phyloP scores from a whole-genome alignment of 306 rosid species.

The Sicyos edulis region DNA sequence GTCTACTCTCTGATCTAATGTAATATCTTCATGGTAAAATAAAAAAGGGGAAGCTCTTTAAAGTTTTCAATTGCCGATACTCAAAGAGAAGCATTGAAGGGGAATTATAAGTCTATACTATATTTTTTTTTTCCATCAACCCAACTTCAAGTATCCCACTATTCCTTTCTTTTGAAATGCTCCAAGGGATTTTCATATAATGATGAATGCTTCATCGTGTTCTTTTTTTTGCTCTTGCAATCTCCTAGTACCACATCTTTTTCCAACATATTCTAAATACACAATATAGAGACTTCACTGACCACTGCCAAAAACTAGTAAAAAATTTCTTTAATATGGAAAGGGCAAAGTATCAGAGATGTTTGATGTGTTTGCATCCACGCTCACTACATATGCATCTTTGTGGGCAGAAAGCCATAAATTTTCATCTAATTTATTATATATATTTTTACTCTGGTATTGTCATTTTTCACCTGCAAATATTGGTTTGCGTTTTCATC shows the following conservation, averaged over 20 bases:
- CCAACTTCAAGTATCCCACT: neutral
- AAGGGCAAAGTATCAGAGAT: neutral
- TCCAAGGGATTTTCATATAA: neutral
- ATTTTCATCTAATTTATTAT: conserved; percentile 5
- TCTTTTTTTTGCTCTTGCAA: neutral
- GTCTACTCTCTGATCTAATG: neutral
- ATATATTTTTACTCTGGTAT: neutral
- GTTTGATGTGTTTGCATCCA: too few species aligned
- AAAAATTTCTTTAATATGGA: neutral
- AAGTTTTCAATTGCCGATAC: neutral
- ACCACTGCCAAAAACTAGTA: too few species aligned
- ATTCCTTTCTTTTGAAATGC: neutral
- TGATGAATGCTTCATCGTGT: neutral
- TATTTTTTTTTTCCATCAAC: neutral
- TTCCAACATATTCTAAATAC: neutral
- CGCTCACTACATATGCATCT: too few species aligned
- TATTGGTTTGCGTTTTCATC: conserved; percentile 5
- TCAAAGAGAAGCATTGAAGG: neutral
- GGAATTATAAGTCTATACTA: neutral
- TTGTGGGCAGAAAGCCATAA: neutral
- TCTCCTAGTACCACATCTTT: neutral
- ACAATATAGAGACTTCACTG: neutral
- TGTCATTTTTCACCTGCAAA: neutral
- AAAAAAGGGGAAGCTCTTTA: neutral
- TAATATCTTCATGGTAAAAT: neutral